Base-by-base conservation (phyloP, 208 protist genomes). In the Endotrypanum monterogeii region DNA sequence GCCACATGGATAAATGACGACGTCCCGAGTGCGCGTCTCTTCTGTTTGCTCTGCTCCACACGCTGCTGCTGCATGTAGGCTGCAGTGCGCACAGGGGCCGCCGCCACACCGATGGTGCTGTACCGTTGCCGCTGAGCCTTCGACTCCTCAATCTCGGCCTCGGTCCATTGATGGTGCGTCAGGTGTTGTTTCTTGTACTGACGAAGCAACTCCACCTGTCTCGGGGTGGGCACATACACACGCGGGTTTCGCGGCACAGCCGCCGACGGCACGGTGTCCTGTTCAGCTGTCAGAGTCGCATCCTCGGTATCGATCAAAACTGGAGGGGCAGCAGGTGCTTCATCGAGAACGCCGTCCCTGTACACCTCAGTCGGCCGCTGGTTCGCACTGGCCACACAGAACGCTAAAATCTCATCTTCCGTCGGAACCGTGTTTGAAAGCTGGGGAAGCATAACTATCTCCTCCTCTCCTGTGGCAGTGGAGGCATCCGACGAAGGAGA, bases 391-490 rank as follows among this genome's bases (percentile, higher is more conserved):
- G 73, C 63, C 3, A 71, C 76, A 65, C 89, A 94, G 78, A 86
- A 94, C 8, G 80, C 82, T 46, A 76, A 46, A 67, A 94, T 83
- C 66, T 94, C 89, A 18, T 83, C 87, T 7, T 76, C 61, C 9
- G 76, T 84, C 6, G 89, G 89, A 18, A 82, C 71, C 37, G 87
- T 87, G 73, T 80, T 85, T 12, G 89, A 94, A 55, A 94, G 74
- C 46, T 83, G 86, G 20, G 83, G 65, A 37, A 91, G 80, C 56
- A 71, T 66, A 16, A 94, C 85, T 8, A 81, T 78, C 62, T 85
- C 77, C 28, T 83, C 85, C 62, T 89, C 82, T 18, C 73, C 86
- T 20, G 58, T 37, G 6, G 35, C 56, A 16, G 23, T 23, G 7
- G 58, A 69, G 35, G 58, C 18, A 18, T 30, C 46, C 6, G 41